These are phyloP conservation scores for Hericium rajendrae DNA, from an alignment of 768 basidiomycete genomes.

Conservation along the genomic window DNA sequence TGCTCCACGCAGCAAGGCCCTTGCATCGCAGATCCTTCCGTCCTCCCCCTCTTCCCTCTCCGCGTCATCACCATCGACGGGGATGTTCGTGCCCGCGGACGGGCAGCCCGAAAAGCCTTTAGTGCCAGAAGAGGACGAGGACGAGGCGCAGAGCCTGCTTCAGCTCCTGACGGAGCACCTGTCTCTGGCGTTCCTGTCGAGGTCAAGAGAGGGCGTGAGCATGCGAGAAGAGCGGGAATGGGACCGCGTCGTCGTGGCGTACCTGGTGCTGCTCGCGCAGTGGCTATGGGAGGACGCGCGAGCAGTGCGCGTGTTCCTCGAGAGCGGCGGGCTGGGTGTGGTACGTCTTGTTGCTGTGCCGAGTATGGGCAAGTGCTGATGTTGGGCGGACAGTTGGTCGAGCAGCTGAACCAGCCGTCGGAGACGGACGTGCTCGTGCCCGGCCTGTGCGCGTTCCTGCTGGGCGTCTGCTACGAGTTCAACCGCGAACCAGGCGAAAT, in stretches of 20 bases:
- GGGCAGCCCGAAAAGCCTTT: slow-evolving; percentile 25
- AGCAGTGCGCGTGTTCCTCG: slow-evolving; percentile 81
- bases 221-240: slow-evolving; percentile 76
- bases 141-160: slow-evolving; percentile 66
- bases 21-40: slow-evolving; percentile 58
- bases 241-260: slow-evolving; percentile 82
- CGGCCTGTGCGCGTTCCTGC: slow-evolving; percentile 81
- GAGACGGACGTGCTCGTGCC: slow-evolving; percentile 83
- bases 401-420: slow-evolving; percentile 85
- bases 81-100: slow-evolving; percentile 76
- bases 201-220: slow-evolving; percentile 55
- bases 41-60: slow-evolving; percentile 19
- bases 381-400: slow-evolving; percentile 57
- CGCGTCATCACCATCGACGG: slow-evolving; percentile 23
- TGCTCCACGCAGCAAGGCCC: slow-evolving; percentile 51
- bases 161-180: slow-evolving; percentile 86
- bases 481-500: slow-evolving; percentile 93
- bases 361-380: neutral
- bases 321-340: slow-evolving; percentile 82
- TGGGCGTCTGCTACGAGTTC: slow-evolving; percentile 94
- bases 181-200: slow-evolving; percentile 75
- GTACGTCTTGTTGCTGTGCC: slow-evolving; percentile 39
- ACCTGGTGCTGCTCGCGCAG: slow-evolving; percentile 73
- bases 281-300: slow-evolving; percentile 97
- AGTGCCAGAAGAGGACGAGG: slow-evolving; percentile 33